Conservation (phyloP, 305 asterid genomes). For the Fraxinus latifolia region DNA sequence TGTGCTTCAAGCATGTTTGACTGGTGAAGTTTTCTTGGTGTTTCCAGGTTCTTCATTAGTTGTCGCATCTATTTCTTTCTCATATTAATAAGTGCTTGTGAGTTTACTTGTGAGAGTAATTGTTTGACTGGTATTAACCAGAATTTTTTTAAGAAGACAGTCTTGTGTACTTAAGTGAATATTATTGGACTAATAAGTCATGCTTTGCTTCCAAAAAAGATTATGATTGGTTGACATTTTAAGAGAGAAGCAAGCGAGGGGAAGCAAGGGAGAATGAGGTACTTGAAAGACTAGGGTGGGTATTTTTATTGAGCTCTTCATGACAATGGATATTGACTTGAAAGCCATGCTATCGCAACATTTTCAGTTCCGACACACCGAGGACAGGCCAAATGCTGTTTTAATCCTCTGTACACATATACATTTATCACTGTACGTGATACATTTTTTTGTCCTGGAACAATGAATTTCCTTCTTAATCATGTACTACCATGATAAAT, state of each 20-base stretch:
- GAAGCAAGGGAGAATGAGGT: neutral
- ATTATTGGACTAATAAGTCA: neutral
- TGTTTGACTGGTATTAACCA: neutral
- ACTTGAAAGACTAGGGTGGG: neutral
- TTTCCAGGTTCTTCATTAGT: neutral
- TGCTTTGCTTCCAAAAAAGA: neutral
- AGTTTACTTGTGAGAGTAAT: neutral
- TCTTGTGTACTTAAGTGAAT: neutral
- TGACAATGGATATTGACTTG: neutral
- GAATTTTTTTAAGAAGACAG: neutral
- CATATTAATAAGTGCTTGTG: neutral
- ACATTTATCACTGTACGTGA: neutral
- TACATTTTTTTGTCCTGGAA: neutral
- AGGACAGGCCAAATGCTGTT: neutral
- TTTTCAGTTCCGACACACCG: neutral
- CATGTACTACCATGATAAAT: neutral
- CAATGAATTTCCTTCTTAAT: neutral
- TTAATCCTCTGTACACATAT: neutral
- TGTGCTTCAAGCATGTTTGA: slow-evolving; percentile 5
- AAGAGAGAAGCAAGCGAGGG: neutral
- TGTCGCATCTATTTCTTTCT: neutral
- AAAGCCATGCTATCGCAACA: neutral
- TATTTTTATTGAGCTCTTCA: neutral
- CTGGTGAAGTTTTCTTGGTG: slow-evolving; percentile 4
- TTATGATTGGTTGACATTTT: neutral